Evolutionary conservation across 2,329 filamentous ascomycete genomes (phyloP), one percentile per base, ranked within the genome.

Genomic region (Aspergillus terreus): DNA sequence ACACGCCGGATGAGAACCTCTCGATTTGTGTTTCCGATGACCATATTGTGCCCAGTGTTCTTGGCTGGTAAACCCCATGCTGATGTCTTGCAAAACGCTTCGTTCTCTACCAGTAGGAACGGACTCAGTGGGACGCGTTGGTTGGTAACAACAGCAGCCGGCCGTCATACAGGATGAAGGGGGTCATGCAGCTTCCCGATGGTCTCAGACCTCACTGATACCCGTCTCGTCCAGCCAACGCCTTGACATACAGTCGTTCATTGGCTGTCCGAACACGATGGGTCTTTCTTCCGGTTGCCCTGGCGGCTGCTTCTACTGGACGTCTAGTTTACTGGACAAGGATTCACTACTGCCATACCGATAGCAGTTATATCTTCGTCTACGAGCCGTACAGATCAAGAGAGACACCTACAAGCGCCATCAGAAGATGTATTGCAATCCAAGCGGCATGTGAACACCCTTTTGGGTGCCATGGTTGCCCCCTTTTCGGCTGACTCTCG

Each of bases 131-230:
- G 46, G 57, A 58, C 57, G 62, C 55, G 56, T 60, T 57, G 46
- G 46, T 55, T 60, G 61, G 56, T 46, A 44, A 53, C 49, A 44
- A 51, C 61, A 59, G 64, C 58, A 58, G 52, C 50, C 53, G 59
- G 45, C 62, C 56, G 61, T 63, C 43, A 55, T 63, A 68, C 64
- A 63, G 60, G 59, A 58, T 57, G 54, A 55, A 50, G 12, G 25
- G 56, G 49, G 27, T 53, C 53, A 62, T 69, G 66, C 65, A 65
- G 58, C 60, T 58, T 61, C 46, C 66, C 66, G 66, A 50, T 21
- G 54, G 59, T 62, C 63, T 68, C 56, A 68, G 65, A 59, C 65
- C 64, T 63, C 55, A 56, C 59, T 63, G 54, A 61, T 60, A 53
- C 48, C 58, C 49, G 55, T 59, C 49, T 62, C 50, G 56, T 58